These are phyloP conservation scores for Candida ipomoeae DNA, from an alignment of 805 yeast genomes.

Conservation along the genomic window DNA sequence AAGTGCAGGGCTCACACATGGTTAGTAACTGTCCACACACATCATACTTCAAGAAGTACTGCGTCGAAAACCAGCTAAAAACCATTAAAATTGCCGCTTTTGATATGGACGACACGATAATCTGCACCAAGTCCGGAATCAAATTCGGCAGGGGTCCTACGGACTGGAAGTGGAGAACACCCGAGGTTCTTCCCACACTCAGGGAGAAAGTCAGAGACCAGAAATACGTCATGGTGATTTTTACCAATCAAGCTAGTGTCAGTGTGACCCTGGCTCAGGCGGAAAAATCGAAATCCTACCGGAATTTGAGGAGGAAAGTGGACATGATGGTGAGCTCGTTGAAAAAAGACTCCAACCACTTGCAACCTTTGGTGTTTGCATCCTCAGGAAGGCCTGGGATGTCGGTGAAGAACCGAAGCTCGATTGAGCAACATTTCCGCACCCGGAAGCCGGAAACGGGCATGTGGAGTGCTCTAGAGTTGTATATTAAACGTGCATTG, in stretches of 20 bases:
- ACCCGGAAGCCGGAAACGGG: slow-evolving; percentile 77
- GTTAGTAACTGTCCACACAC: slow-evolving; percentile 38
- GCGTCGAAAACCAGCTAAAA: background rate
- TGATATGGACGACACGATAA: slow-evolving; percentile 81
- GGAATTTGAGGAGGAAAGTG: slow-evolving; percentile 41
- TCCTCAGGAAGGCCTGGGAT: slow-evolving; percentile 52
- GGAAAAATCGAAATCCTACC: slow-evolving; percentile 28
- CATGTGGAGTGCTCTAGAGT: slow-evolving; percentile 60
- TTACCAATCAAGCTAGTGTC: slow-evolving; percentile 83
- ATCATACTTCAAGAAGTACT: slow-evolving; percentile 1
- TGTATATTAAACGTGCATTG: slow-evolving; percentile 30
- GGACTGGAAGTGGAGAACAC: slow-evolving; percentile 68
- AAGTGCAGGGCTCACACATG: slow-evolving; percentile 38
- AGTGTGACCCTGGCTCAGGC: slow-evolving; percentile 28
- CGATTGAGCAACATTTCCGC: slow-evolving; percentile 28
- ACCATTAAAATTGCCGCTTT: slow-evolving; percentile 57
- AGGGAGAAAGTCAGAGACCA: slow-evolving; percentile 20
- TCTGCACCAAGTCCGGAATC: slow-evolving; percentile 58
- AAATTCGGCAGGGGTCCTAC: slow-evolving; percentile 52
- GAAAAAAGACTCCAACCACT: slow-evolving; percentile 17
- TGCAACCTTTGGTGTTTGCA: slow-evolving; percentile 50
- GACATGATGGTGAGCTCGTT: slow-evolving; percentile 32
- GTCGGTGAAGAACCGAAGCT: slow-evolving; percentile 17
- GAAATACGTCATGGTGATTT: slow-evolving; percentile 53
- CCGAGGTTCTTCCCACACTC: slow-evolving; percentile 18